These are phyloP conservation scores for Suillus bovinus DNA, from an alignment of 768 basidiomycete genomes.

Conservation along the genomic window DNA sequence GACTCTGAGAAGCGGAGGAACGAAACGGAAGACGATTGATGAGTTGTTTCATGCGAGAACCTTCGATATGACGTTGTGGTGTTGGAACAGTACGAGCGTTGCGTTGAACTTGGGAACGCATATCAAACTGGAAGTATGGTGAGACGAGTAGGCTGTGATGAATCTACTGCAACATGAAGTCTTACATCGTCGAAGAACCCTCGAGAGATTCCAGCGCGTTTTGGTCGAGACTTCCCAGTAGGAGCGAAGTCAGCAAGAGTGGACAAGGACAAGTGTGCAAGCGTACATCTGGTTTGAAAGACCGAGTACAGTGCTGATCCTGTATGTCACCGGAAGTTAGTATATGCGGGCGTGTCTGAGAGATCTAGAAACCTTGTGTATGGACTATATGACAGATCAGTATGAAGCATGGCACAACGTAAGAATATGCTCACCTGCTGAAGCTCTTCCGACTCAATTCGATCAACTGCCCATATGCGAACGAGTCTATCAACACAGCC, in stretches of 20 bases:
- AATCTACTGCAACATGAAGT: not conserved
- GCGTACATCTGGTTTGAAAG: not conserved
- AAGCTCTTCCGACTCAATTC: not conserved
- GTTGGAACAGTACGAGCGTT: not conserved
- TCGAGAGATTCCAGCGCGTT: not conserved
- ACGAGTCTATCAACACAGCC: conserved; percentile 77
- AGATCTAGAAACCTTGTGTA: not conserved
- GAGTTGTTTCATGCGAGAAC: not conserved
- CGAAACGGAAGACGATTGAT: not conserved
- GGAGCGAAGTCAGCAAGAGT: not conserved
- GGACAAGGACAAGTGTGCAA: not conserved
- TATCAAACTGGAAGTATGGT: not conserved
- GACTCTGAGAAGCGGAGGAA: not conserved
- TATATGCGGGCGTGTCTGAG: not conserved
- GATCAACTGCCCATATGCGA: conserved; percentile 74
- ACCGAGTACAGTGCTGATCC: not conserved
- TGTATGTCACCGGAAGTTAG: not conserved
- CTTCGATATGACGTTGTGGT: not conserved
- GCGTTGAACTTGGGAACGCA: not conserved
- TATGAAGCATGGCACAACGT: not conserved
- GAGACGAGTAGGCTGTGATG: not conserved
- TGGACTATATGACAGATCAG: not conserved
- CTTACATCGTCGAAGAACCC: not conserved
- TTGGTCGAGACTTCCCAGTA: not conserved
- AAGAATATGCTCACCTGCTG: not conserved